phyloP scores from a whole-genome alignment of 345 rosid species.

The Eucalyptus curtisii region DNA sequence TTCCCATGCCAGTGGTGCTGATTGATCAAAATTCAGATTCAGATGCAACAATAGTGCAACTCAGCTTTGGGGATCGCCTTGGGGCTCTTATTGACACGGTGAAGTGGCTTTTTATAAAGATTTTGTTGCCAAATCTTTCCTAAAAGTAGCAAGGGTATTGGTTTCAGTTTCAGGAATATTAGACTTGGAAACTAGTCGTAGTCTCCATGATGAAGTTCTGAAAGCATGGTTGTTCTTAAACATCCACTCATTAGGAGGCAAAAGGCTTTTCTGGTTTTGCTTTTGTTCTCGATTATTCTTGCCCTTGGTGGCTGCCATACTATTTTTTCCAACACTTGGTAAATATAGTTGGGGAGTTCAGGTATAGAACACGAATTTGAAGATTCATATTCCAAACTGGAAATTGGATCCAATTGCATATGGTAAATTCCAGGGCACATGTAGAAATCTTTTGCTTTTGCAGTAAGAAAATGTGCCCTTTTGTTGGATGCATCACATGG shows the following conservation, averaged over 20 bases:
- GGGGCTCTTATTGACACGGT: constrained; percentile 97
- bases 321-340: background rate
- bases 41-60: constrained; percentile 71
- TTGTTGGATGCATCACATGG: background rate
- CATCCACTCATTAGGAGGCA: background rate
- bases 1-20: constrained; percentile 65
- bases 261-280: background rate
- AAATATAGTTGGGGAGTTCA: background rate
- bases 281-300: background rate
- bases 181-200: background rate
- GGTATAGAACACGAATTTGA: background rate
- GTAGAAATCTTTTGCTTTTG: background rate
- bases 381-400: background rate
- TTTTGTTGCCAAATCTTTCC: background rate
- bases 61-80: constrained; percentile 95
- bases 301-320: background rate
- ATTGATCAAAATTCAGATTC: constrained; percentile 90
- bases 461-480: background rate
- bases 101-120: background rate
- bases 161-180: background rate
- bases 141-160: background rate
- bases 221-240: background rate
- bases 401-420: background rate
- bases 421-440: background rate
- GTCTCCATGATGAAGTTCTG: background rate